These are phyloP conservation scores for Aureobasidium pullulans DNA, from an alignment of 2,329 filamentous ascomycete genomes.

Conservation along the genomic window DNA sequence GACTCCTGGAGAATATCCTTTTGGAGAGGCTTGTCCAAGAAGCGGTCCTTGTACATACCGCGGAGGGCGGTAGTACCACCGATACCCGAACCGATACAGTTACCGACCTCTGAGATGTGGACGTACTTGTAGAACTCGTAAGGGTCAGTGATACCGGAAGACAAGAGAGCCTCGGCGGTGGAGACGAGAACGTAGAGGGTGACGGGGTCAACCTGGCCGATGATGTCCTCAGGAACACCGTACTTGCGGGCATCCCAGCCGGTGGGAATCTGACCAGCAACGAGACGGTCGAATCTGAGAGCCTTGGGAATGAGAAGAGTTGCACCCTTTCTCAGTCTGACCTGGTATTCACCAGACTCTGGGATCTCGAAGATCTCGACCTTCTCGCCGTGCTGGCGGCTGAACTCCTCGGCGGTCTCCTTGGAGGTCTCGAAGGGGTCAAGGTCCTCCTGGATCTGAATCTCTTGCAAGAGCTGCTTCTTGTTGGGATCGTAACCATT, in stretches of 20 bases:
- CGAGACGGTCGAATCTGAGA: constrained; percentile 90
- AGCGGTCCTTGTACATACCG: constrained; percentile 98
- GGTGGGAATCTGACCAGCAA: constrained; percentile 92
- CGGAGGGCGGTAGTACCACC: constrained; percentile 86
- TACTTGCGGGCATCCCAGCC: constrained; percentile 97
- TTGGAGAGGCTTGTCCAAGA: constrained; percentile 92
- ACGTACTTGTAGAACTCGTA: constrained; percentile 99
- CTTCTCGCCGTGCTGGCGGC: constrained; percentile 93
- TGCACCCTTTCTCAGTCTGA: constrained; percentile 92
- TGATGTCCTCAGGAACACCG: constrained; percentile 94
- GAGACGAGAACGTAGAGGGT: constrained; percentile 92
- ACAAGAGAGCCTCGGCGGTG: constrained; percentile 82
- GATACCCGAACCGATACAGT: constrained; percentile 97
- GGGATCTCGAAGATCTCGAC: constrained; percentile 94
- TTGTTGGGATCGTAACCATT: constrained; percentile 95
- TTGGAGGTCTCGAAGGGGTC: constrained; percentile 96
- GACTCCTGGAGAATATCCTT: constrained; percentile 99
- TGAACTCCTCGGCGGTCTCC: constrained; percentile 96
- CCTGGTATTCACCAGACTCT: constrained; percentile 87
- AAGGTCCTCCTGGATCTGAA: constrained; percentile 93
- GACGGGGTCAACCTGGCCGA: constrained; percentile 93
- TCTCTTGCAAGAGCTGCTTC: constrained; percentile 96
- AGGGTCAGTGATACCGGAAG: constrained; percentile 92
- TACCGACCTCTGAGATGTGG: constrained; percentile 94
- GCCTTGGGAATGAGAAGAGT: constrained; percentile 95